phyloP scores from a whole-genome alignment of 768 basidiomycete species.

The Tulasnella sp. region DNA sequence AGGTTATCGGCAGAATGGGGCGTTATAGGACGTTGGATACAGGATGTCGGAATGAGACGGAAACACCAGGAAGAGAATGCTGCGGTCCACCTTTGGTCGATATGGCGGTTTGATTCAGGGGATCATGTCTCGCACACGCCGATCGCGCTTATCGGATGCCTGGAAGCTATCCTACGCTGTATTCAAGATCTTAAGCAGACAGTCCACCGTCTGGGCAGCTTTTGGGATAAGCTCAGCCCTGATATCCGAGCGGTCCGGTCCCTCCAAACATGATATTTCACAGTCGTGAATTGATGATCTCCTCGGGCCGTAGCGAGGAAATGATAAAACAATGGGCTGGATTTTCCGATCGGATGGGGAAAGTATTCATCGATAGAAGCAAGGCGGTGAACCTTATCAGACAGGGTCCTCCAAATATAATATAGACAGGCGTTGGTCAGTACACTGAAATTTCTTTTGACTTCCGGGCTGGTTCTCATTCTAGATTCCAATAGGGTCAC shows the following conservation, averaged over 20 bases:
- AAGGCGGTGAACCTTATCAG: not conserved
- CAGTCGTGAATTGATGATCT: not conserved
- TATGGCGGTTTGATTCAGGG: not conserved
- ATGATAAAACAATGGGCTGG: not conserved
- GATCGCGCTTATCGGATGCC: not conserved
- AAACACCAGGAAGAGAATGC: not conserved
- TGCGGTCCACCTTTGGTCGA: not conserved
- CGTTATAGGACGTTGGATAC: not conserved
- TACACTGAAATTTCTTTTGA: not conserved
- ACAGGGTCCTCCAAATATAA: not conserved
- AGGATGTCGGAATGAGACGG: not conserved
- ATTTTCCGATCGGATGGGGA: not conserved
- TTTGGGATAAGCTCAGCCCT: not conserved
- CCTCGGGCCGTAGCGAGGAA: not conserved
- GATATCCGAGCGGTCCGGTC: not conserved
- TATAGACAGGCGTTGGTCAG: not conserved
- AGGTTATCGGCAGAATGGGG: constrained; percentile 31
- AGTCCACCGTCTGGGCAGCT: not conserved
- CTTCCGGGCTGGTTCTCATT: not conserved
- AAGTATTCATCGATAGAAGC: not conserved
- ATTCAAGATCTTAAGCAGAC: not conserved
- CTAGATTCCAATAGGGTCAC: not conserved
- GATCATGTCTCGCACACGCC: not conserved
- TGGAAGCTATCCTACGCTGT: not conserved
- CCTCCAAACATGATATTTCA: not conserved